Evolutionary conservation across 2,329 filamentous ascomycete genomes (phyloP), one percentile per base, ranked within the genome.

Genomic region (Lasiodiplodia hormozganensis): DNA sequence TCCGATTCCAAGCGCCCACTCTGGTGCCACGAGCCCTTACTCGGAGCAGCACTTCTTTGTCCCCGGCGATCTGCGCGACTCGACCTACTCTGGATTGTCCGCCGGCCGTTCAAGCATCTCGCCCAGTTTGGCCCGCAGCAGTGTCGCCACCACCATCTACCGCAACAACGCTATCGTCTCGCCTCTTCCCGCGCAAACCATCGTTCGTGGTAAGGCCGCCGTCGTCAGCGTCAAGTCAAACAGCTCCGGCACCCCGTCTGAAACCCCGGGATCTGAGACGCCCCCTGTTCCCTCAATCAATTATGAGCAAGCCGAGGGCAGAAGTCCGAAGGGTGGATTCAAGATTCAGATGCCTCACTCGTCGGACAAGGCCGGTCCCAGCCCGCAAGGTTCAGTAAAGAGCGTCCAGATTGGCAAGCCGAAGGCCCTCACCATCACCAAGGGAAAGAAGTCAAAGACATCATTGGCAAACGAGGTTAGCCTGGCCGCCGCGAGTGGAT

Each of bases 11-110:
- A 89, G 84, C 64, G 82, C 84, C 53, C 83, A 83, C 69, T 81
- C 79, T 64, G 79, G 87, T 49, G 85, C 86, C 69, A 85, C 82
- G 74, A 88, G 82, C 68, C 88, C 89, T 1, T 85, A 85, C 71
- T 86, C 87, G 69, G 93, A 96, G 70, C 92, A 96, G 76, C 92
- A 96, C 77, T 97, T 97, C 85, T 97, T 97, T 79, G 91, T 97
- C 73, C 94, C 94, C 12, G 91, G 91, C 69, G 93, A 97, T 76
- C 86, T 97, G 56, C 91, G 95, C 72, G 93, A 96, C 81, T 97
- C 94, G 7, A 95, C 93, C 14, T 97, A 94, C 81, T 96, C 94
- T 5, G 91, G 88, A 70, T 87, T 91, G 70, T 92, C 92, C 1
- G 85, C 83, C 40, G 79, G 79, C 25, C 81, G 81, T 57, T 80